Evolutionary conservation across 2,329 filamentous ascomycete genomes (phyloP), one percentile per base, ranked within the genome.

Genomic region (Periconia sp.): DNA sequence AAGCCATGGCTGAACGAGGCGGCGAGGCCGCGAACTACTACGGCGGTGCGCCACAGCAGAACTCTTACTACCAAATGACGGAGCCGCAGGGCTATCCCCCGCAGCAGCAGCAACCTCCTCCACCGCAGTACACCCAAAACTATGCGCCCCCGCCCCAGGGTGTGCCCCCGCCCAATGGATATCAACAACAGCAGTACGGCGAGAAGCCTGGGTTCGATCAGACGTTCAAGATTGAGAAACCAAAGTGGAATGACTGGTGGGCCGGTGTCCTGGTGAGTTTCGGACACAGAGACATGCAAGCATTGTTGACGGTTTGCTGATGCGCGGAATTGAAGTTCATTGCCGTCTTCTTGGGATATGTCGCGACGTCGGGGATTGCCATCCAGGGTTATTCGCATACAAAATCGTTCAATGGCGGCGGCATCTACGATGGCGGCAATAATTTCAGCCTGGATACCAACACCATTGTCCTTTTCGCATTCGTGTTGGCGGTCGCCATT

Each of bases 221-320:
- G 67, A 84, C 86, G 1, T 97, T 97, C 80, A 88, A 88, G 74
- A 74, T 97, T 49, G 84, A 90, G 48, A 86, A 80, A 58, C 91
- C 91, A n/a, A 95, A 93, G 73, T 96, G 83, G 76, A 91, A 97
- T 66, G 93, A 97, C 71, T 70, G 90, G 23, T 97, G 92, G 93
- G 92, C 92, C 3, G 92, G 89, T 3, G 77, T 95, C 41, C 77
- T 97, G 68, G n/a, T n/a, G n/a, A n/a, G n/a, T n/a, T n/a, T n/a
- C n/a, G n/a, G n/a, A n/a, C n/a, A n/a, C n/a, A n/a, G n/a, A n/a
- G n/a, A n/a, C n/a, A n/a, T n/a, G n/a, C n/a, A n/a, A n/a, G n/a
- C n/a, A n/a, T n/a, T n/a, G n/a, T n/a, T n/a, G n/a, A n/a, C n/a
- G n/a, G n/a, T n/a, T n/a, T n/a, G n/a, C n/a, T n/a, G n/a, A n/a